These are phyloP conservation scores for Rubroboletus satanas DNA, from an alignment of 768 basidiomycete genomes.

Conservation along the genomic window DNA sequence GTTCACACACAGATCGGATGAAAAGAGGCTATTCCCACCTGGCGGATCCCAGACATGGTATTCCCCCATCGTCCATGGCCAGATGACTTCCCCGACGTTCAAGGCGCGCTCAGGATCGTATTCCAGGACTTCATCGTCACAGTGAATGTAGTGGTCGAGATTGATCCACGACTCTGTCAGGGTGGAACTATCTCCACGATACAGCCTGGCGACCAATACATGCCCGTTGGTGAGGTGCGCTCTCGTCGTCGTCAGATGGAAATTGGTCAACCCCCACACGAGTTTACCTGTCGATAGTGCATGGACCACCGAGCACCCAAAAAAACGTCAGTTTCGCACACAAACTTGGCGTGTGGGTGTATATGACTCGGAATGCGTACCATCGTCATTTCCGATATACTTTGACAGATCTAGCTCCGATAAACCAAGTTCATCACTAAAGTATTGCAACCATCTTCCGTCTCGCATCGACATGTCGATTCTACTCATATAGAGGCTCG, in stretches of 20 bases:
- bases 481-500: neutral
- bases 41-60: neutral
- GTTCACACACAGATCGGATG: neutral
- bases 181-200: neutral
- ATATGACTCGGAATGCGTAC: neutral
- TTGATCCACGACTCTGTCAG: conserved; percentile 1
- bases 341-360: neutral
- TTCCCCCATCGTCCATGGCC: neutral
- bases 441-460: neutral
- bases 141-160: conserved; percentile 2
- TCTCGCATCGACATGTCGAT: neutral
- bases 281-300: neutral
- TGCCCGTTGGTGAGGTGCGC: neutral
- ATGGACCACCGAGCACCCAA: neutral
- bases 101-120: neutral
- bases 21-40: neutral
- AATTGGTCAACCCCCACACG: neutral
- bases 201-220: neutral
- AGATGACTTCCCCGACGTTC: neutral
- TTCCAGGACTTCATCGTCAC: conserved; percentile 1
- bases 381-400: conserved; percentile 1
- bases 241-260: neutral
- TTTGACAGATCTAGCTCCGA: conserved; percentile 1
- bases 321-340: neutral
- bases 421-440: neutral